phyloP scores from a whole-genome alignment of 352 stramenopile genomes.

The Phytophthora macrochlamydospora region DNA sequence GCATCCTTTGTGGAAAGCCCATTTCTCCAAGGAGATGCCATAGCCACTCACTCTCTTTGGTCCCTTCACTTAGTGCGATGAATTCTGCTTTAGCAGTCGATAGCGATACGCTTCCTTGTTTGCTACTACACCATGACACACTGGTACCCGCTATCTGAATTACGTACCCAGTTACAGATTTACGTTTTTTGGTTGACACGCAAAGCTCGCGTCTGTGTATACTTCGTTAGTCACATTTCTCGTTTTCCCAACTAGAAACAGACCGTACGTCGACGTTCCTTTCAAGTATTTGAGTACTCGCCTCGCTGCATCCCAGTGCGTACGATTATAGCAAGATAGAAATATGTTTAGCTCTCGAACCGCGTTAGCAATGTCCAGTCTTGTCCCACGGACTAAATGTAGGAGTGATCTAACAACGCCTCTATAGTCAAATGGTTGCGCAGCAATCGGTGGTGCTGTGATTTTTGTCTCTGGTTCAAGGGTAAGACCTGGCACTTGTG shows the following conservation, averaged over 20 bases:
- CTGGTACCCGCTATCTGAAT: conserved; percentile 7
- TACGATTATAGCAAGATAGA: conserved; percentile 33
- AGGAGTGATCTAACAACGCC: conserved; percentile 24
- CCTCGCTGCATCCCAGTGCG: conserved; percentile 26
- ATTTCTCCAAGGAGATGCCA: conserved; percentile 9
- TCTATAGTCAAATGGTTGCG: conserved; percentile 27
- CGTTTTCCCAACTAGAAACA: background rate
- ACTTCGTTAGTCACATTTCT: background rate
- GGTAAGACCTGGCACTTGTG: conserved; percentile 4
- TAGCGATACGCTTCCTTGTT: conserved; percentile 1
- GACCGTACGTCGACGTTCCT: background rate
- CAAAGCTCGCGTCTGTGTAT: conserved; percentile 14
- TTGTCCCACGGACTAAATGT: conserved; percentile 31
- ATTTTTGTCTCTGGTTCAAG: conserved; percentile 23
- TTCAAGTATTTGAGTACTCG: conserved; percentile 23
- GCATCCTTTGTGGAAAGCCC: conserved; percentile 6
- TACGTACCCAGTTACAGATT: conserved; percentile 9
- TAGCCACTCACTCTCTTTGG: conserved; percentile 12
- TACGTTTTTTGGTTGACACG: conserved; percentile 17
- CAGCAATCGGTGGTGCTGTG: conserved; percentile 18
- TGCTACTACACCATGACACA: conserved; percentile 7
- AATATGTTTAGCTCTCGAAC: conserved; percentile 34
- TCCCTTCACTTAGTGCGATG: background rate
- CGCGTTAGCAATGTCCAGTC: conserved; percentile 28
- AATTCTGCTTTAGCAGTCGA: background rate